Base-by-base conservation (phyloP, 345 rosid genomes). In the Melaleuca alternifolia region DNA sequence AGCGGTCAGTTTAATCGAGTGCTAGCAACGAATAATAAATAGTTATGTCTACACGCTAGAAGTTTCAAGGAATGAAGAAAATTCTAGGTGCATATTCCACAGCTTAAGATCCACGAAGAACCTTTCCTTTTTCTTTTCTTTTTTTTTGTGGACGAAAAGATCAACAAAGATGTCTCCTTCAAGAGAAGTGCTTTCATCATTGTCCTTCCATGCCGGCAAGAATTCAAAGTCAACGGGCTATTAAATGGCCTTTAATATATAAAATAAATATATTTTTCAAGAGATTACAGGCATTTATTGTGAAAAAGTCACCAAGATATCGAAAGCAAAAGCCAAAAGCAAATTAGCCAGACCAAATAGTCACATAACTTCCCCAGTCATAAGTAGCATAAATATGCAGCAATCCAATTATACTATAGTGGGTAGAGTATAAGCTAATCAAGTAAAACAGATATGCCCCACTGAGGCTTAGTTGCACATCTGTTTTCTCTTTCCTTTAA, bases 141-240 rank as follows among this genome's bases (percentile, higher is more conserved):
- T 10, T 41, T 41, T 41, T 41, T 41, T 41, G 41, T 3, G 6
- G 0, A 0, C 33, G 4, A 5, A 59, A 59, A 57, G 0, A n/a
- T 59, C 4, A 59, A 16, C 33, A 59, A 59, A 59, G 30, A 11
- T 59, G 33, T 59, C 71, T 59, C 71, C 37, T 59, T 59, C 9
- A 59, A n/a, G 7, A n/a, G n/a, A 13, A 59, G n/a, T 0, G 33
- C 71, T 59, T 59, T 59, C 37, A 59, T 59, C n/a, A 7, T 0
- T n/a, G 18, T 59, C 71, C 18, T n/a, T 59, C 37, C 71, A 59
- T 9, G 1, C 14, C 20, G n/a, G 20, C 53, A 16, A 51, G 15
- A 51, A 51, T 12, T 11, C 18, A 6, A 18, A 46, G 37, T 46
- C 33, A 33, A 65, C 16, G 77, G 46, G 46, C 24, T 4, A 33